Percentiles rank a stretch among this genome's conserved stretches.
Conservation (phyloP, 768 basidiomycete species). For the Pholiota molesta region DNA sequence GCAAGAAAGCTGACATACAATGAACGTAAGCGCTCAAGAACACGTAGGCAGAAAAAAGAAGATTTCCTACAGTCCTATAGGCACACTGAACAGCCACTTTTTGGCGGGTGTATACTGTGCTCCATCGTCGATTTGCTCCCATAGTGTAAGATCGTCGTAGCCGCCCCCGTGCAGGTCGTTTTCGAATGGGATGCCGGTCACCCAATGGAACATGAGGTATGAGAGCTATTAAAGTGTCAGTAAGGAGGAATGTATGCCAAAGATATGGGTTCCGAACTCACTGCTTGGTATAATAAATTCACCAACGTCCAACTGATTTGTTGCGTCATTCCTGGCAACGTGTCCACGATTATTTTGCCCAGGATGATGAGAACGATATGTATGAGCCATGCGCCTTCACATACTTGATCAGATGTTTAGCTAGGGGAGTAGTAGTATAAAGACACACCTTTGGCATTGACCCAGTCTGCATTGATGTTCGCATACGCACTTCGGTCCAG, state of each 20-base stretch:
- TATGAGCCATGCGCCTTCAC: constrained; percentile 93
- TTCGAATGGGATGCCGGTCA: constrained; percentile 95
- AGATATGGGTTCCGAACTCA: constrained; percentile 42
- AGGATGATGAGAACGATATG: constrained; percentile 90
- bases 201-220: constrained; percentile 98
- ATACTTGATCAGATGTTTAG: constrained; percentile 6
- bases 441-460: constrained; percentile 82
- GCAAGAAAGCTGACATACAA: constrained; percentile 75
- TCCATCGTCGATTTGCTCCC: constrained; percentile 99
- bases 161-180: constrained; percentile 87
- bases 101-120: constrained; percentile 98
- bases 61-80: constrained; percentile 77
- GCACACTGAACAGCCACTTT: constrained; percentile 93
- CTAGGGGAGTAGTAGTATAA: constrained; percentile 3
- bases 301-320: constrained; percentile 95
- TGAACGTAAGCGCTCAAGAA: background rate
- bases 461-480: constrained; percentile 92
- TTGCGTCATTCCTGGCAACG: constrained; percentile 91
- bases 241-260: background rate
- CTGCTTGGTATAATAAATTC: constrained; percentile 88
- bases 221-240: constrained; percentile 59
- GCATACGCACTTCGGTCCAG: constrained; percentile 80
- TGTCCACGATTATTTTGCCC: constrained; percentile 93
- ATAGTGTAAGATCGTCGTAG: constrained; percentile 95
- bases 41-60: background rate